Evolutionary conservation across 139 green algal genomes (phyloP).

Genomic region (Chlamydomonas eustigma): DNA sequence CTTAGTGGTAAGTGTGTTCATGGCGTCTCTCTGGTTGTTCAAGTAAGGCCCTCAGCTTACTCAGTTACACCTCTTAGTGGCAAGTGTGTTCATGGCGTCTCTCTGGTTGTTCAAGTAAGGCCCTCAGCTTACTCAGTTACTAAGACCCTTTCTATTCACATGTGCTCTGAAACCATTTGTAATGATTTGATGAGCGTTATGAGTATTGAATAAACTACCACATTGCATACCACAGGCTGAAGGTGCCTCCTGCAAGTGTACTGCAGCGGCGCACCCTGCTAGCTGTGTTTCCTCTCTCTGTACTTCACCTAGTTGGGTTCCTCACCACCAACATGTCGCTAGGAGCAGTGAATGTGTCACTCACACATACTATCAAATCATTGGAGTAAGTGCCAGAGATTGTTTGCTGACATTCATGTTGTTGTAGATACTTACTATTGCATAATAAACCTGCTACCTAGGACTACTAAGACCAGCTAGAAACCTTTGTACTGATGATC

Average conservation of each 20-base stretch:
- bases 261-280: not conserved
- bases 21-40: not conserved
- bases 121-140: not conserved
- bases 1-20: not conserved
- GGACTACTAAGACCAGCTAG: no score
- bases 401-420: no score
- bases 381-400: slow-evolving; percentile 7
- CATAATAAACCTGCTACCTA: no score
- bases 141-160: no score
- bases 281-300: not conserved
- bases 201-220: no score
- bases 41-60: not conserved
- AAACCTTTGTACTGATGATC: slow-evolving; percentile 1
- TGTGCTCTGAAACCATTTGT: no score
- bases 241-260: not conserved
- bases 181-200: no score
- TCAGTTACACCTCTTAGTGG: not conserved
- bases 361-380: slow-evolving; percentile 14
- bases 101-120: not conserved
- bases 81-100: not conserved
- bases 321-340: slow-evolving; percentile 15
- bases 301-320: slow-evolving; percentile 8
- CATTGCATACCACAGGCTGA: no score
- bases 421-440: no score
- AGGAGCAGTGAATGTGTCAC: slow-evolving; percentile 11